Evolutionary conservation across 805 yeast genomes (phyloP).

Genomic region (Lipomyces sp.): DNA sequence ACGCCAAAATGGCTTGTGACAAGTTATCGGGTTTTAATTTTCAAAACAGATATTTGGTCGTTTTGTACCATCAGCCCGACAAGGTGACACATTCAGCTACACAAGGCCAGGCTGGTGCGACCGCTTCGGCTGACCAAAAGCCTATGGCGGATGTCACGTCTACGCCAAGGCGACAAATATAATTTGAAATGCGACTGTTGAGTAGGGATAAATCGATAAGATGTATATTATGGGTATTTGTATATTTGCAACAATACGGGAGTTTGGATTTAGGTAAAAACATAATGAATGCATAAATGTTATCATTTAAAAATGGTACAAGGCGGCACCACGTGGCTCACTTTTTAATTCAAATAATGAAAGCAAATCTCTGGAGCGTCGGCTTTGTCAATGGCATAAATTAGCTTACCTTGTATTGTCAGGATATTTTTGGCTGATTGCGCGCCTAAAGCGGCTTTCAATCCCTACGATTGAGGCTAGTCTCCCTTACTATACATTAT

Average conservation of each 20-base stretch:
- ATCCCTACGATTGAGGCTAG: too few relatives aligned
- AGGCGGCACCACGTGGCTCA: too few relatives aligned
- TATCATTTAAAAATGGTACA: neutral
- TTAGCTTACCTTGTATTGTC: too few relatives aligned
- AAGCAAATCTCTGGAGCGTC: too few relatives aligned
- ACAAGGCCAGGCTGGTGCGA: neutral
- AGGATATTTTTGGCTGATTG: too few relatives aligned
- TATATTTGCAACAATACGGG: neutral
- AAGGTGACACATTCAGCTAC: constrained; percentile 30
- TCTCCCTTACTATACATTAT: too few relatives aligned
- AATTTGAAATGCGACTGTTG: neutral
- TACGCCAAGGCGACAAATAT: constrained; percentile 12
- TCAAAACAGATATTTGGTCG: constrained; percentile 62
- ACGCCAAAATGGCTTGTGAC: constrained; percentile 58
- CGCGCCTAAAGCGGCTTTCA: too few relatives aligned
- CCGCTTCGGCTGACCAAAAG: neutral
- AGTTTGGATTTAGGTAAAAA: neutral
- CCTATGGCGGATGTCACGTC: constrained; percentile 5
- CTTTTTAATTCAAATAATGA: too few relatives aligned
- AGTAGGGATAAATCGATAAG: neutral
- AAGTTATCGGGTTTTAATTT: constrained; percentile 65
- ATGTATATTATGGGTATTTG: constrained; percentile 8
- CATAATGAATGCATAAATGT: neutral
- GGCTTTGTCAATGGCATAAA: too few relatives aligned
- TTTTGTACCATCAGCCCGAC: constrained; percentile 55